Evolutionary conservation across 2,329 filamentous ascomycete species (phyloP).

Genomic region (Thielaviopsis euricoi): DNA sequence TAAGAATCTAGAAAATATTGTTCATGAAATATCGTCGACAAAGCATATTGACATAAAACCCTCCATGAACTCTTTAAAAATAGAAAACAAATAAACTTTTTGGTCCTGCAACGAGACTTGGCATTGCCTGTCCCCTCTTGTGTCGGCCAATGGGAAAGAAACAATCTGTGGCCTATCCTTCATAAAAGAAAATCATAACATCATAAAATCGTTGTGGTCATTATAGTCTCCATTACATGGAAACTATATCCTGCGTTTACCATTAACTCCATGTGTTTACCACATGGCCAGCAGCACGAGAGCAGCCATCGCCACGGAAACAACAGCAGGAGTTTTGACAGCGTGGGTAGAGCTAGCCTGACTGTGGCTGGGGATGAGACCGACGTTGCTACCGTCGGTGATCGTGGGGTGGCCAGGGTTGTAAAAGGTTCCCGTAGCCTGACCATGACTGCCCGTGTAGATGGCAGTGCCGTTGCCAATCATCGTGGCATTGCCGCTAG

Average conservation of each 20-base stretch:
- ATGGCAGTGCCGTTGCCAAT: constrained; percentile 1
- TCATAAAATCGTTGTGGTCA: not conserved
- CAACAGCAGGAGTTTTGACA: not conserved
- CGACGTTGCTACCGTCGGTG: not conserved
- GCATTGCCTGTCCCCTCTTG: not conserved
- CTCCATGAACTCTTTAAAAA: not conserved
- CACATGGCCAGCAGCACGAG: not conserved
- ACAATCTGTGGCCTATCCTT: not conserved
- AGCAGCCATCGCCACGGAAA: not conserved
- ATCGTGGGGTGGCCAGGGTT: not conserved
- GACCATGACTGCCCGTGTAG: not conserved
- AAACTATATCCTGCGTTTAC: not conserved
- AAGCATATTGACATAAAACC: constrained; percentile 7
- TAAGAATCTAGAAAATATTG: not conserved
- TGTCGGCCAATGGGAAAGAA: not conserved
- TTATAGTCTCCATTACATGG: not conserved
- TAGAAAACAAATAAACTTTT: constrained; percentile 5
- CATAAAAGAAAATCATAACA: not conserved
- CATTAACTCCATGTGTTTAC: not conserved
- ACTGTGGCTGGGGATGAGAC: not conserved
- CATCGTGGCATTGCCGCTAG: constrained; percentile 4
- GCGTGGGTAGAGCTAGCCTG: not conserved
- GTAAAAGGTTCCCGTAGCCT: not conserved
- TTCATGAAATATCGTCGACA: not conserved
- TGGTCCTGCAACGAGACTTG: not conserved